Base-by-base conservation (phyloP, 1,284 basidiomycete species). In the Leucoagaricus sp. region DNA sequence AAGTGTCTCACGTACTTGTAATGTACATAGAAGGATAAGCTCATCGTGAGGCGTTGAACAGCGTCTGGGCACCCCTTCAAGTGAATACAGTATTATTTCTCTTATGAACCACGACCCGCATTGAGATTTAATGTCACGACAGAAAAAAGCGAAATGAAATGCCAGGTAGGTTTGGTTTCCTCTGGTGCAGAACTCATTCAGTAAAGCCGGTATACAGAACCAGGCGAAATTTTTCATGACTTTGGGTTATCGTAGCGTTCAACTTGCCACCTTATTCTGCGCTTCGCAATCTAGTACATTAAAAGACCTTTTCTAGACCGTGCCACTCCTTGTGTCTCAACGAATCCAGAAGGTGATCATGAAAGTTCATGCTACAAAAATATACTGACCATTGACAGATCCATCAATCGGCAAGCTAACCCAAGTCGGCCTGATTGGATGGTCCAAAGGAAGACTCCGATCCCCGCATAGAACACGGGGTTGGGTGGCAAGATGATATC, bases 401-500 rank as follows among this genome's bases (percentile, higher is more conserved):
- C 45, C 48, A 49, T 44, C 19, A 49, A n/a, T 19, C 45, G 13
- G 41, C 23, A 45, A 28, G 41, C 41, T 56, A 49, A 34, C 47
- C 19, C 21, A 53, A 44, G 41, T 17, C 28, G 7, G 41, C 15
- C 31, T 21, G 41, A 28, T 25, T 44, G 41, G 46, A 8, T 31
- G 19, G 31, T 23, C 31, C 2, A 21, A 29, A 29, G 29, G 10
- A 48, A 31, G 25, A n/a, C 1, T 26, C 25, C 34, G 45, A 41
- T 38, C 42, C 53, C 46, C 46, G 36, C 17, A 53, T n/a, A 47
- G 53, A 29, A 23, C 25, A 45, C 12, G 31, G 38, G 48, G 28
- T 33, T 55, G 45, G 26, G n/a, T 36, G 46, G 38, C 38, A 42
- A 10, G 28, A 46, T 57, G 55, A 57, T 51, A 57, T 51, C 48